Percentiles rank a stretch among this genome's conserved stretches.
Conservation (phyloP, 768 basidiomycete species). For the Lactifluus subvellereus region DNA sequence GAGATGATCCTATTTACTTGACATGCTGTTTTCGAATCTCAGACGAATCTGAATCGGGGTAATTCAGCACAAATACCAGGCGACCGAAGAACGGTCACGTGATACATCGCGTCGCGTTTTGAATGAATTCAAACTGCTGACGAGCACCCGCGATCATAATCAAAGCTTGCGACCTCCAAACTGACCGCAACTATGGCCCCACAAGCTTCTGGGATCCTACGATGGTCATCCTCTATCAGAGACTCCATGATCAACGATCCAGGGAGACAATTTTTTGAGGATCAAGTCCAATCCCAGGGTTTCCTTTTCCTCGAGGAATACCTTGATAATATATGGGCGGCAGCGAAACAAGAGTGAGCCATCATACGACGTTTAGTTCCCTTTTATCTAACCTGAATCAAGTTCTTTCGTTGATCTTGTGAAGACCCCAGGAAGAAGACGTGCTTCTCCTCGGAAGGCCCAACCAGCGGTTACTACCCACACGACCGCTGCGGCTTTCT, state of each 20-base stretch:
- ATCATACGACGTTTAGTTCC: background rate
- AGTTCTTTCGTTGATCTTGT: slow-evolving; percentile 75
- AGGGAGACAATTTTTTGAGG: slow-evolving; percentile 62
- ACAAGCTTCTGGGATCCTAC: slow-evolving; percentile 43
- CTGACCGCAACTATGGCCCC: slow-evolving; percentile 14
- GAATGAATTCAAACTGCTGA: no score
- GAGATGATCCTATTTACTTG: background rate
- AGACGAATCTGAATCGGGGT: no score
- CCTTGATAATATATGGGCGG: slow-evolving; percentile 61
- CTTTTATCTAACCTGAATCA: slow-evolving; percentile 2
- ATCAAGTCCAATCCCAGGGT: slow-evolving; percentile 68
- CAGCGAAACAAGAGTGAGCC: slow-evolving; percentile 57
- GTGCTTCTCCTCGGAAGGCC: slow-evolving; percentile 45
- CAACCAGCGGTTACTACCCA: slow-evolving; percentile 34
- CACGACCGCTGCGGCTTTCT: slow-evolving; percentile 44
- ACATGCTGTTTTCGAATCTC: no score
- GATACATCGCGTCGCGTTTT: slow-evolving; percentile 1
- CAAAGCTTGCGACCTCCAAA: background rate
- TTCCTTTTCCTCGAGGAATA: slow-evolving; percentile 78
- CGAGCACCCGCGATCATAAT: no score
- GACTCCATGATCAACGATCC: slow-evolving; percentile 67
- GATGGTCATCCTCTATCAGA: slow-evolving; percentile 65
- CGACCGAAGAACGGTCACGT: slow-evolving; percentile 10
- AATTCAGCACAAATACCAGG: no score
- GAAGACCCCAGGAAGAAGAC: slow-evolving; percentile 78